phyloP scores from a whole-genome alignment of 228 moss, liverwort and hornwort genomes.

The Sphagnum magellanicum region DNA sequence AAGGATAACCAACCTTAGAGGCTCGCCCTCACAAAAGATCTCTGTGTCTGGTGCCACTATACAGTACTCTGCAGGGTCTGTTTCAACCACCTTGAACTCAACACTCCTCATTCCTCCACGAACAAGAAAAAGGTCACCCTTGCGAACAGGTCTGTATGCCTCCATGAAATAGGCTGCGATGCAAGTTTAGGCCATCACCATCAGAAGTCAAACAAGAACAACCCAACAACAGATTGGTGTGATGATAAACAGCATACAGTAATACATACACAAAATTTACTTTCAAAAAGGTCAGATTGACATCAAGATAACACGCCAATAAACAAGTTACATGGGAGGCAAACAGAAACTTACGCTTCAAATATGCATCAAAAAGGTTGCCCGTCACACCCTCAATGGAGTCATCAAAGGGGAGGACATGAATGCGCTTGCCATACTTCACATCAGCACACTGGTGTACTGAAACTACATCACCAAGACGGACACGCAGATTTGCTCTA shows the following conservation, averaged over 20 bases:
- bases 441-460: slow-evolving; percentile 43
- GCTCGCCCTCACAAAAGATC: slow-evolving; percentile 42
- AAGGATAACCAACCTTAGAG: slow-evolving; percentile 6
- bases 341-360: slow-evolving; percentile 15
- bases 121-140: slow-evolving; percentile 35
- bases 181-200: neutral
- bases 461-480: slow-evolving; percentile 38
- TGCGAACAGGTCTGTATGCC: slow-evolving; percentile 36
- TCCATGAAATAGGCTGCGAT: slow-evolving; percentile 31
- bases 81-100: slow-evolving; percentile 42
- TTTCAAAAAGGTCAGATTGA: too few relatives aligned
- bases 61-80: slow-evolving; percentile 35
- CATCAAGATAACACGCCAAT: too few relatives aligned
- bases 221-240: neutral
- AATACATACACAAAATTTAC: too few relatives aligned
- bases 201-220: neutral
- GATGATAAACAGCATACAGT: too few relatives aligned
- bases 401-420: slow-evolving; percentile 42
- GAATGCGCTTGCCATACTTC: slow-evolving; percentile 42
- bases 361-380: slow-evolving; percentile 32
- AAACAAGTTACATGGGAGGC: too few relatives aligned
- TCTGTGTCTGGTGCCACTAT: slow-evolving; percentile 42
- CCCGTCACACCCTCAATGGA: slow-evolving; percentile 33
- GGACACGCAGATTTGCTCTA: slow-evolving; percentile 34
- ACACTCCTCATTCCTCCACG: slow-evolving; percentile 48